Base-by-base conservation (phyloP, 192 early-diverging fungal genomes). In the Coemansia sp. region DNA sequence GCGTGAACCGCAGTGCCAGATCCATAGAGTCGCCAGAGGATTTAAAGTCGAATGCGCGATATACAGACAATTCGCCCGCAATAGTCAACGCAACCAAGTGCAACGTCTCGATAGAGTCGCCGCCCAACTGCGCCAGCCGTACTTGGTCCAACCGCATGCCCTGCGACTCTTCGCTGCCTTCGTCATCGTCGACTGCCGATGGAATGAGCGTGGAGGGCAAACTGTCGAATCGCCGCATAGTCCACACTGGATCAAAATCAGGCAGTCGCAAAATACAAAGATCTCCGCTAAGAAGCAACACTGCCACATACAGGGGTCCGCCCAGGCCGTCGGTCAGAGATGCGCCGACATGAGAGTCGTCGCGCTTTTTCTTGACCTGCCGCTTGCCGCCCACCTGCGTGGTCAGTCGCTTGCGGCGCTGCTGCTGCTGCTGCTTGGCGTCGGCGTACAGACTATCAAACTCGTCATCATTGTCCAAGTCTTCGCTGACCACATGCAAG, bases 381-480 rank as follows among this genome's bases (percentile, higher is more conserved):
- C 66, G 69, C 53, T 63, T 66, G 12, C 40, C 63, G 12, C 47
- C 39, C 9, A 38, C 10, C 18, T 53, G 68, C 0, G 61, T 50
- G 13, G 50, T 40, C 3, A 60, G 47, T 13, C 72, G 65, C 62
- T 65, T 74, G 37, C 73, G 71, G 4, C 13, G 53, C 55, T 8
- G 50, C 59, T 18, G 68, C 12, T 10, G 68, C 27, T 18, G 68
- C 12, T 10, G 68, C 38, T 47, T 35, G 30, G 13, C 43, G 27
- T 81, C 79, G 18, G 67, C 74, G 38, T 81, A 81, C 12, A 81
- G 61, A 18, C 66, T 72, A 58, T 81, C 79, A 45, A 73, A 69
- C 27, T 69, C 78, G 37, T 62, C 70, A 45, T 69, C 72, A 9
- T 10, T 20, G 30, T 7, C 61, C 1, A 39, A 38, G 15, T 13